phyloP scores from a whole-genome alignment of 2,329 filamentous ascomycete genomes.

The Diaporthe vaccinii region DNA sequence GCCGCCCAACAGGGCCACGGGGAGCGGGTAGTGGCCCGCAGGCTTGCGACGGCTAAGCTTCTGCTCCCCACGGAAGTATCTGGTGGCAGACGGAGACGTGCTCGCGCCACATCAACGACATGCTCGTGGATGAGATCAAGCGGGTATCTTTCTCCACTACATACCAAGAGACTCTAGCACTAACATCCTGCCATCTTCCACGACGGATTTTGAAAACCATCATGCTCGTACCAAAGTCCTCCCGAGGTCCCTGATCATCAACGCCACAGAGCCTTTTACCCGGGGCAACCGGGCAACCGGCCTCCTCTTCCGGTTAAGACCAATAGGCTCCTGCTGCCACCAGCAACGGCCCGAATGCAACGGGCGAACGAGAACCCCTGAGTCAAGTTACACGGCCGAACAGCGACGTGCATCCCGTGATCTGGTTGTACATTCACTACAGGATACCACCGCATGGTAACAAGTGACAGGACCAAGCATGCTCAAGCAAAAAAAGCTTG shows the following conservation, averaged over 20 bases:
- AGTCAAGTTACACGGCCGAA: background rate
- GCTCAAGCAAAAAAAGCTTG: background rate
- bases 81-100: no score
- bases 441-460: background rate
- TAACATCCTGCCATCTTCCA: no score
- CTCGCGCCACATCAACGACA: background rate
- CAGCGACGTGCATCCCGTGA: background rate
- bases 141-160: background rate
- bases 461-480: background rate
- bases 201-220: background rate
- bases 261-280: background rate
- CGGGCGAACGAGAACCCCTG: background rate
- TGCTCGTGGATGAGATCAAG: background rate
- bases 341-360: background rate
- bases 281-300: conserved; percentile 2
- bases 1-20: background rate
- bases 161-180: no score
- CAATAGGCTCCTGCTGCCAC: background rate
- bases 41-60: background rate
- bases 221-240: background rate
- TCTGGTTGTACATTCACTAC: background rate
- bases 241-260: background rate
- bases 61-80: background rate
- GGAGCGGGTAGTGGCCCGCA: background rate
- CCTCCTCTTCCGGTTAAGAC: background rate